Base-by-base conservation (phyloP, 441 rosid species). In the Croton laevigatus region DNA sequence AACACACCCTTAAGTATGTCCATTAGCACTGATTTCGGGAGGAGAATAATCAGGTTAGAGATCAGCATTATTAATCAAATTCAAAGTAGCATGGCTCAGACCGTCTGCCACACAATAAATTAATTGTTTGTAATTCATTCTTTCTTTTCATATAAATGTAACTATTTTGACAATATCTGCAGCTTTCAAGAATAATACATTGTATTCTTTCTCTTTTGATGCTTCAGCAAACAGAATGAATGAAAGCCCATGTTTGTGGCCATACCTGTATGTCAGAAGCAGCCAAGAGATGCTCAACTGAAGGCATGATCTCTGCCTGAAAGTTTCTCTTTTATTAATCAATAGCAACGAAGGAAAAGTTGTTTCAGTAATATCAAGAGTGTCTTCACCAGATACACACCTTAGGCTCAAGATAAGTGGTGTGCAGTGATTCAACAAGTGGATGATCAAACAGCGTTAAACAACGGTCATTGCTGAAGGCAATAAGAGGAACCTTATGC, bases 221-320 rank as follows among this genome's bases (percentile, higher is more conserved):
- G 19, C 64, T 54, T 48, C 44, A 40, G 22, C 63, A 45, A 22
- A 40, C 49, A 34, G 22, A 67, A 52, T 34, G 59, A 73, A 48
- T 36, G 42, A 53, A 55, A 65, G 59, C 68, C 48, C 67, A 52
- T 55, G 73, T 49, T 59, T 79, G 44, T 6, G 20, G 57, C 27
- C 5, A 20, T 86, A 95, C 99, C 97, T 95, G 98, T 76, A 91
- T 81, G 66, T 86, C 93, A 53, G 92, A 86, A 67, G 89, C 80
- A 70, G 83, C 82, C 75, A 93, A 67, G 38, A 95, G 87, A 82
- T 81, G 78, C 77, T 95, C 93, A 73, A 88, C 80, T 7, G 96
- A 87, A 8, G 91, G 82, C 84, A 91, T 85, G 84, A 91, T 74
- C 82, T 91, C 97, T 0, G 98, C 99, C 99, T 95, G 85, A 75